Base-by-base conservation (phyloP, 2,329 filamentous ascomycete genomes). In the Aureobasidium lini region DNA sequence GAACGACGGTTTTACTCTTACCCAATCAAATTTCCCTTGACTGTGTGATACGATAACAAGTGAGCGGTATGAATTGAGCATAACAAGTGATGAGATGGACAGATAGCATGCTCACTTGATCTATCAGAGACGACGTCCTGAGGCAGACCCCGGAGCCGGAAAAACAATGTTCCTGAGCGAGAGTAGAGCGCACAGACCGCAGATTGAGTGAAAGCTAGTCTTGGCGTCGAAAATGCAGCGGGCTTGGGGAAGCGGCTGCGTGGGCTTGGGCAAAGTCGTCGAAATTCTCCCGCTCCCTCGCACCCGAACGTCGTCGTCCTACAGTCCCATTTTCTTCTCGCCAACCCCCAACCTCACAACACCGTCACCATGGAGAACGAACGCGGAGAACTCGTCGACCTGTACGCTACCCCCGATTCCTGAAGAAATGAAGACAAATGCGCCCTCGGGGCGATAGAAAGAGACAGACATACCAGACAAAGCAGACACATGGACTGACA, bases 331-430 rank as follows among this genome's bases (percentile, higher is more conserved):
- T 52, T 57, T 40, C 43, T 57, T 48, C 48, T 48, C 54, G 54
- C n/a, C 54, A 57, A 57, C 56, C 69, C 70, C 71, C 72, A 73
- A 54, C 69, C 70, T 71, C 73, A 73, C 58, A 39, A 60, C 54
- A 57, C 60, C 48, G 60, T 62, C 60, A 92, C 84, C 81, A 99
- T 97, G 94, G 94, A 99, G 86, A 99, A 99, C 91, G 94, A 97
- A 84, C 91, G 91, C 83, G 93, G 93, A 83, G 91, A 97, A 81
- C 92, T 96, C 82, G 94, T 97, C 79, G 93, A 97, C 83, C 91
- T 96, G 90, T 96, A 87, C 80, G 87, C 80, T 61, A 58, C 46
- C 59, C 29, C 23, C 31, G 8, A 59, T 29, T 58, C 42, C 34
- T 34, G 52, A 32, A 31, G 11, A 47, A 60, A 48, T 57, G 62